Percentiles rank a stretch among this genome's conserved stretches.
Evolutionary conservation across 2,329 filamentous ascomycete genomes (phyloP).

Genomic region (Neonectria neomacrospora): DNA sequence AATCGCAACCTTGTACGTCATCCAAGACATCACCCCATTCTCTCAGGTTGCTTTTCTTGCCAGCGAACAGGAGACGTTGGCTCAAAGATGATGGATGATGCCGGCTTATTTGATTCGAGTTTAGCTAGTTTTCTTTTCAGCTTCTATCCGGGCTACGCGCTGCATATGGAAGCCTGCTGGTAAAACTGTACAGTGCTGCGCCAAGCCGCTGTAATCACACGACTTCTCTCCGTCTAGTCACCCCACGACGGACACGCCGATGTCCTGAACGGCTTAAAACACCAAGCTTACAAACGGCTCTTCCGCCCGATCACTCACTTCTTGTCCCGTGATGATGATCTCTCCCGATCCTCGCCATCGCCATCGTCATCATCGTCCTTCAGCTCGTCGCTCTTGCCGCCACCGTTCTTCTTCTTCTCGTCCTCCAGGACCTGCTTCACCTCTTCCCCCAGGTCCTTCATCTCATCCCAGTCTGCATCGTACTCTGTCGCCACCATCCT

Average conservation of each 20-base stretch:
- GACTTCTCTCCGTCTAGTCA: conserved; percentile 3
- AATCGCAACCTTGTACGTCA: conserved; percentile 10
- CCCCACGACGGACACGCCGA: conserved; percentile 17
- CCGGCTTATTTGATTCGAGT: background rate
- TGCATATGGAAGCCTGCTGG: background rate
- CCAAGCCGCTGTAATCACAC: conserved; percentile 10
- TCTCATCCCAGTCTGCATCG: conserved; percentile 90
- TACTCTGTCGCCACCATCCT: conserved; percentile 85
- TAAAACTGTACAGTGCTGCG: background rate
- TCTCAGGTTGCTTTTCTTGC: conserved; percentile 8
- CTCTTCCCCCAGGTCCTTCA: conserved; percentile 76
- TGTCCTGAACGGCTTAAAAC: background rate
- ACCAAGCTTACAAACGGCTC: background rate
- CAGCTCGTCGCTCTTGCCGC: conserved; percentile 51
- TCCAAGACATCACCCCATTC: conserved; percentile 25
- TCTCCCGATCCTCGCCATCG: conserved; percentile 31
- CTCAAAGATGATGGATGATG: conserved; percentile 9
- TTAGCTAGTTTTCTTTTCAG: background rate
- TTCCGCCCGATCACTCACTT: conserved; percentile 7
- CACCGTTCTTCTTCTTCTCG: conserved; percentile 56
- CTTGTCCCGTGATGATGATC: conserved; percentile 3
- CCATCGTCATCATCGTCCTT: conserved; percentile 52
- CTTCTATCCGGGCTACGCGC: conserved; percentile 6
- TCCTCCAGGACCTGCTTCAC: conserved; percentile 67
- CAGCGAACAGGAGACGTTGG: conserved; percentile 18